Percentiles rank a stretch among this genome's conserved stretches.
phyloP scores from a whole-genome alignment of 306 rosid genomes.

The Ammopiptanthus mongolicus region DNA sequence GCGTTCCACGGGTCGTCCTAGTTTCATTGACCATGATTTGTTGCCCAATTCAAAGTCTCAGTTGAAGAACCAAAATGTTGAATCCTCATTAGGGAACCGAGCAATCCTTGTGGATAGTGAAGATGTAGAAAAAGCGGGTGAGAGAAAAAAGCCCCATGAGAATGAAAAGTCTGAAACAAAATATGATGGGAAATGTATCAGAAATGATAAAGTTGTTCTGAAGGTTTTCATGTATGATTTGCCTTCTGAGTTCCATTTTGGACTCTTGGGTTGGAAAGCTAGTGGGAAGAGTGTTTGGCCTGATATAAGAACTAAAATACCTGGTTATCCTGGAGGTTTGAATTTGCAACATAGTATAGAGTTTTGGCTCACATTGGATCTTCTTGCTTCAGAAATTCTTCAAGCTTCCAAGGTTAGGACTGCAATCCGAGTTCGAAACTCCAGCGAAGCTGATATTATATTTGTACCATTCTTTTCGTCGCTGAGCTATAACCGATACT shows the following conservation, averaged over 20 bases:
- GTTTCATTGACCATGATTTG: constrained; percentile 23
- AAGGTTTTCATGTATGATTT: constrained; percentile 80
- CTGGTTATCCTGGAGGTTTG: constrained; percentile 70
- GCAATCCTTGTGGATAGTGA: constrained; percentile 43
- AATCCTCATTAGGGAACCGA: constrained; percentile 39
- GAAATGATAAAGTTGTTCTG: constrained; percentile 24
- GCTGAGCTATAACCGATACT: constrained; percentile 50
- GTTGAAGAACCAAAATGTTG: constrained; percentile 9
- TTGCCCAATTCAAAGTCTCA: constrained; percentile 44
- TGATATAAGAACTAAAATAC: constrained; percentile 43
- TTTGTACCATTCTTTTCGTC: constrained; percentile 84
- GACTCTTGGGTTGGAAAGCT: constrained; percentile 56
- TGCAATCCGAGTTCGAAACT: constrained; percentile 51
- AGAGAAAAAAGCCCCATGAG: not conserved
- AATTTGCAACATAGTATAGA: constrained; percentile 80
- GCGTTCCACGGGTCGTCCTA: constrained; percentile 37
- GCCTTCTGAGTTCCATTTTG: constrained; percentile 63
- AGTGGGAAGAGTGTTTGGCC: constrained; percentile 60
- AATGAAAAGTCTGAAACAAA: constrained; percentile 6
- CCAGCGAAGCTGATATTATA: constrained; percentile 65
- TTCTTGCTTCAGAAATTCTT: constrained; percentile 67
- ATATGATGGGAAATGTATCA: constrained; percentile 21
- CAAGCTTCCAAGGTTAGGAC: constrained; percentile 33
- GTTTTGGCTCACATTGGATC: constrained; percentile 72
- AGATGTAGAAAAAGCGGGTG: constrained; percentile 7